phyloP scores from a whole-genome alignment of 192 early-diverging fungal species.

The Neocallimastix lanati region DNA sequence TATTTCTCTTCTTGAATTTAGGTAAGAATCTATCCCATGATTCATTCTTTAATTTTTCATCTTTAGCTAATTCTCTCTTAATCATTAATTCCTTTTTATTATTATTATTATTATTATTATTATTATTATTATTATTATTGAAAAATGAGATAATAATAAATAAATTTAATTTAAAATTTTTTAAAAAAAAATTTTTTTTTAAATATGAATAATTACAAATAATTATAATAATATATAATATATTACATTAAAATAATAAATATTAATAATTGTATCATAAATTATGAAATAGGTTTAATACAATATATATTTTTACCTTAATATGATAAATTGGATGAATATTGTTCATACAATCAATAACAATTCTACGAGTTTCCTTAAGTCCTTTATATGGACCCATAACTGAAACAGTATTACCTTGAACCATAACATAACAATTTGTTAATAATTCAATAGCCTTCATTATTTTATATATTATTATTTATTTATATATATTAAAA shows the following conservation, averaged over 20 bases:
- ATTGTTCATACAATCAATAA: slow-evolving; percentile 96
- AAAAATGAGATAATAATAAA: no score
- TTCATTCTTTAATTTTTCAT: slow-evolving; percentile 71
- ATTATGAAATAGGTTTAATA: no score
- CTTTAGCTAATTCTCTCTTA: slow-evolving; percentile 89
- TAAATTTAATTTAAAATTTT: no score
- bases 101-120: background rate
- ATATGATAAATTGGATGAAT: slow-evolving; percentile 98
- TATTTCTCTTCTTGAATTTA: slow-evolving; percentile 83
- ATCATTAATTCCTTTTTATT: slow-evolving; percentile 79
- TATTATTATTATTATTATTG: no score
- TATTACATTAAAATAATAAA: no score
- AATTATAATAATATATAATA: no score
- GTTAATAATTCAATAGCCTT: slow-evolving; percentile 90
- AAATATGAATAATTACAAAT: no score
- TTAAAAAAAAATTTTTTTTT: no score
- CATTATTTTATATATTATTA: slow-evolving; percentile 1
- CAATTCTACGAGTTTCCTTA: slow-evolving; percentile 71
- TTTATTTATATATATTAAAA: no score
- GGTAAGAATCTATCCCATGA: slow-evolving; percentile 96
- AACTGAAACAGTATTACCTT: slow-evolving; percentile 85
- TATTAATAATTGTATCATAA: no score
- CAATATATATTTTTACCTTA: no score
- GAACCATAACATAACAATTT: slow-evolving; percentile 90
- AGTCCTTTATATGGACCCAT: slow-evolving; percentile 86